phyloP scores from a whole-genome alignment of 768 basidiomycete species.

The Russula sp. region DNA sequence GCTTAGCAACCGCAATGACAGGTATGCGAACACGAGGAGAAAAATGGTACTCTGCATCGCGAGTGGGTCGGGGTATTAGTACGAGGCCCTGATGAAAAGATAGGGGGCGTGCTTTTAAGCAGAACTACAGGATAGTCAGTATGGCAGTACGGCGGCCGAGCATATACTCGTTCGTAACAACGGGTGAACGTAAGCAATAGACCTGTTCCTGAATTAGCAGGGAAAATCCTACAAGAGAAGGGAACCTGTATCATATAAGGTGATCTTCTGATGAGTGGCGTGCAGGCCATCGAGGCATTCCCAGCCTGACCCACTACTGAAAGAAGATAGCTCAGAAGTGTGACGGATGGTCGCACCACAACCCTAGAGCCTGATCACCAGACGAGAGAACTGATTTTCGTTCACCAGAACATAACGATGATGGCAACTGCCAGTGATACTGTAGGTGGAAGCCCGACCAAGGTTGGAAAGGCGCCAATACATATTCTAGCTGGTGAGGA shows the following conservation, averaged over 20 bases:
- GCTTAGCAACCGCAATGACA: not conserved
- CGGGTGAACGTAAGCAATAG: not conserved
- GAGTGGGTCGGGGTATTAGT: not conserved
- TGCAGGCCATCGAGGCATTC: too few relatives aligned
- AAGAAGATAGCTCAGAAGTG: not conserved
- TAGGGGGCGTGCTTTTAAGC: not conserved
- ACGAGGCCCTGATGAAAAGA: not conserved
- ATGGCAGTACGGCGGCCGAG: not conserved
- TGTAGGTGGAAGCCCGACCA: too few relatives aligned
- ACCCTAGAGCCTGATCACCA: too few relatives aligned
- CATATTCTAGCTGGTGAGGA: too few relatives aligned
- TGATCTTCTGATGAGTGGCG: not conserved
- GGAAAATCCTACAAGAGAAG: too few relatives aligned
- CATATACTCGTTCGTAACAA: not conserved
- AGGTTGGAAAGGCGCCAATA: too few relatives aligned
- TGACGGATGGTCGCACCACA: too few relatives aligned
- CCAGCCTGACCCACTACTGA: not conserved
- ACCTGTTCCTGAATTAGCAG: not conserved
- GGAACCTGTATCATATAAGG: not conserved
- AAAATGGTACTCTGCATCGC: not conserved
- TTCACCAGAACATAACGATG: too few relatives aligned
- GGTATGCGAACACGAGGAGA: not conserved
- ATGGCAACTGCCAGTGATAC: too few relatives aligned
- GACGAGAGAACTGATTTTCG: too few relatives aligned
- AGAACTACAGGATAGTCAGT: not conserved